phyloP scores from a whole-genome alignment of 139 green algal genomes.

The Medakamo hakoo region DNA sequence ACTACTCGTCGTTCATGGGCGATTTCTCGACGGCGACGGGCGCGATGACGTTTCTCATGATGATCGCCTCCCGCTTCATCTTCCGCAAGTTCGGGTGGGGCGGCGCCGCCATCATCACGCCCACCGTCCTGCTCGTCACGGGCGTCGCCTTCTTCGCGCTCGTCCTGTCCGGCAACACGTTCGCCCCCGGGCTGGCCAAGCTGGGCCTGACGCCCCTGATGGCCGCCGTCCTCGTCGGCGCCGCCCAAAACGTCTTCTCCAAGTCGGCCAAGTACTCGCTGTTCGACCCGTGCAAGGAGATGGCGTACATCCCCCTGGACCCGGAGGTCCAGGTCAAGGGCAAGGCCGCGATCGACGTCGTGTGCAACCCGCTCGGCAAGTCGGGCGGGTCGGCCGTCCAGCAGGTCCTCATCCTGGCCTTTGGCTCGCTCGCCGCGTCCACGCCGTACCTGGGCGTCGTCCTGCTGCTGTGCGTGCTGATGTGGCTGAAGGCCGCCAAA shows the following conservation, averaged over 20 bases:
- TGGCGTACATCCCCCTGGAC: conserved; percentile 98
- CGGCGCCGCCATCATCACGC: conserved; percentile 87
- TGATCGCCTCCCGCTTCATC: conserved; percentile 87
- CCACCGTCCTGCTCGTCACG: conserved; percentile 87
- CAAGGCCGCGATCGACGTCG: conserved; percentile 98
- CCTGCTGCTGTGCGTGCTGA: conserved; percentile 71
- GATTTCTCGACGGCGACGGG: conserved; percentile 63
- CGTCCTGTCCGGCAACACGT: conserved; percentile 58
- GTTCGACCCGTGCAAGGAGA: conserved; percentile 99
- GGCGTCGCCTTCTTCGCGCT: conserved; percentile 91
- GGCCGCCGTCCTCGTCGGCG: conserved; percentile 89
- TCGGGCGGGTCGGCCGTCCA: conserved; percentile 95
- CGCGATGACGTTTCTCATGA: conserved; percentile 91
- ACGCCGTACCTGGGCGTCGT: conserved; percentile 92
- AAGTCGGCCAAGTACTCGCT: conserved; percentile 96
- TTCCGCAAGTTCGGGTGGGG: conserved; percentile 95
- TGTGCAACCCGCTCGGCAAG: conserved; percentile 99
- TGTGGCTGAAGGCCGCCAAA: conserved; percentile 74
- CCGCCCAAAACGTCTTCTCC: conserved; percentile 96
- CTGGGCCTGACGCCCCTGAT: conserved; percentile 85
- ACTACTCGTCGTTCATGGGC: conserved; percentile 87
- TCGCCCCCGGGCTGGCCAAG: conserved; percentile 60
- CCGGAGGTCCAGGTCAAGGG: conserved; percentile 82
- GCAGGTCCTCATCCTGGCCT: conserved; percentile 93
- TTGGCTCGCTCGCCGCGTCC: conserved; percentile 89